A percentile compares a stretch with the other conserved stretches of the same genome.
phyloP scores from a whole-genome alignment of 1,284 basidiomycete species.

The Heterobasidion irregulare region DNA sequence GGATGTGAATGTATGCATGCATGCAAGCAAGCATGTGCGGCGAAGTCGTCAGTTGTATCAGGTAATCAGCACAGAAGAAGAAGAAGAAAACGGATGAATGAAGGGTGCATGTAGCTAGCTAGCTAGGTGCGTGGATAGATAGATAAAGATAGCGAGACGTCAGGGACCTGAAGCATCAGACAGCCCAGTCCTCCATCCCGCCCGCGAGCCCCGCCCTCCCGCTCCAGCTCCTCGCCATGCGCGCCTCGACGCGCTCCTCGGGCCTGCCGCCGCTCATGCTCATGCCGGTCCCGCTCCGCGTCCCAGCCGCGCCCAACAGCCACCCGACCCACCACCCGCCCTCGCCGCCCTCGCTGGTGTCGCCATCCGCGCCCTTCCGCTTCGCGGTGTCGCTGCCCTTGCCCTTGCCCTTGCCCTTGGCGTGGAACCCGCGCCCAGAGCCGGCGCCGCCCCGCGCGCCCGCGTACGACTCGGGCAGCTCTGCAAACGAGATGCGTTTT shows the following conservation, averaged over 20 bases:
- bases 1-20: too few species aligned
- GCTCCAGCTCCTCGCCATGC: constrained; percentile 36
- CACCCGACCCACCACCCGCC: constrained; percentile 44
- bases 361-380: constrained; percentile 13
- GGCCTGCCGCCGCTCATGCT: constrained; percentile 18
- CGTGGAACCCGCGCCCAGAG: constrained; percentile 17
- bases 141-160: background rate
- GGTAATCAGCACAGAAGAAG: too few species aligned
- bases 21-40: too few species aligned
- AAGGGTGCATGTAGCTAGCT: background rate
- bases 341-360: constrained; percentile 15
- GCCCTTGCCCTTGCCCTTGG: constrained; percentile 17
- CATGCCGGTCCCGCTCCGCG: constrained; percentile 13
- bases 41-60: too few species aligned
- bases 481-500: constrained; percentile 68
- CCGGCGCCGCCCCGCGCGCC: constrained; percentile 13
- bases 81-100: background rate
- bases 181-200: constrained; percentile 49
- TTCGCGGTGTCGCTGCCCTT: constrained; percentile 11
- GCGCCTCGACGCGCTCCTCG: constrained; percentile 43
- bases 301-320: constrained; percentile 22
- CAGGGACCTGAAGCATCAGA: constrained; percentile 21
- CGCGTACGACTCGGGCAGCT: constrained; percentile 57
- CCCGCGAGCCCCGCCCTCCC: constrained; percentile 34
- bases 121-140: background rate